Conservation (phyloP, 257 asterid species). For the Solanum pinnatisectum region DNA sequence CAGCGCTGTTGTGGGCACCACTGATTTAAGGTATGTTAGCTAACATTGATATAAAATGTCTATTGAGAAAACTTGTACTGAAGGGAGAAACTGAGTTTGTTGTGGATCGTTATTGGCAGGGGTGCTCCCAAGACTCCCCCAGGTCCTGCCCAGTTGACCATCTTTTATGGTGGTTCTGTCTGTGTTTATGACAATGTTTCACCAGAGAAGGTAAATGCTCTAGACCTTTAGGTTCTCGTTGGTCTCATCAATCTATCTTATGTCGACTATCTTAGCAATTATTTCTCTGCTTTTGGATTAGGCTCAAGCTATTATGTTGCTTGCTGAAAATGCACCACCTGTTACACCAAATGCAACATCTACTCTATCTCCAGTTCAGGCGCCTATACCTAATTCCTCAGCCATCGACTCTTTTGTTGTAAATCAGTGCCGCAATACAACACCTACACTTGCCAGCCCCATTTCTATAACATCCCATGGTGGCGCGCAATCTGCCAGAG, state of each 20-base stretch:
- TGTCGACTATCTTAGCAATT: background rate
- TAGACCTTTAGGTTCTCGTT: background rate
- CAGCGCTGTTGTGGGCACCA: slow-evolving; percentile 52
- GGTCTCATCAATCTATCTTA: background rate
- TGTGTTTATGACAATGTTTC: slow-evolving; percentile 69
- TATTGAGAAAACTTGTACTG: background rate
- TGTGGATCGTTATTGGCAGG: slow-evolving; percentile 23
- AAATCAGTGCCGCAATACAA: slow-evolving; percentile 23
- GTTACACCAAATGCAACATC: slow-evolving; percentile 19
- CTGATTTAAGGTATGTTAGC: slow-evolving; percentile 50
- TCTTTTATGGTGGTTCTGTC: slow-evolving; percentile 77
- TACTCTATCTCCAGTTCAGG: slow-evolving; percentile 33
- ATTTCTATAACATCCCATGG: slow-evolving; percentile 18
- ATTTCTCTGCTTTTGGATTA: slow-evolving; percentile 10
- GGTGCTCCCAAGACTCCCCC: slow-evolving; percentile 26
- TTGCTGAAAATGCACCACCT: slow-evolving; percentile 76
- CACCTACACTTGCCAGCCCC: slow-evolving; percentile 28
- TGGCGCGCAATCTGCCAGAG: slow-evolving; percentile 23
- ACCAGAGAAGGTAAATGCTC: slow-evolving; percentile 63
- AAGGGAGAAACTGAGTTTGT: background rate
- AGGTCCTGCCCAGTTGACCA: slow-evolving; percentile 74
- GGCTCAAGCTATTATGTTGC: slow-evolving; percentile 94
- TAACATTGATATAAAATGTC: background rate
- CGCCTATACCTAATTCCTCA: slow-evolving; percentile 28
- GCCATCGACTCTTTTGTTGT: slow-evolving; percentile 27